phyloP scores from a whole-genome alignment of 768 basidiomycete genomes.

The Erythrobasidium yunnanense region DNA sequence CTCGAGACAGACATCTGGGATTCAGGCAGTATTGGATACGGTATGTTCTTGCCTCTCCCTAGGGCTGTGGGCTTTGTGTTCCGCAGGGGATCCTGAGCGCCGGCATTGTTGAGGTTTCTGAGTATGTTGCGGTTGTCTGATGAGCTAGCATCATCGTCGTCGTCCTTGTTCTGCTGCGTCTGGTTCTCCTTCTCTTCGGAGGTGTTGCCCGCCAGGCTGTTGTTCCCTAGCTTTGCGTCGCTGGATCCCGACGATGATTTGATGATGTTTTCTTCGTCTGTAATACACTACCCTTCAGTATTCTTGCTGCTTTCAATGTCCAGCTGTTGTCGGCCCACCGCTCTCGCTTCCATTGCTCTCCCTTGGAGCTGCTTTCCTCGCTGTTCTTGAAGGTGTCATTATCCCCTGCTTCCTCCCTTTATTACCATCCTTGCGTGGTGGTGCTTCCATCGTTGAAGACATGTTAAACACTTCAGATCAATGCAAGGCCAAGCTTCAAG shows the following conservation, averaged over 20 bases:
- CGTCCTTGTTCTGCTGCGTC: neutral
- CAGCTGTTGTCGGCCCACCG: neutral
- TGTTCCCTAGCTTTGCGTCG: no score
- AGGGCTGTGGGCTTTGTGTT: neutral
- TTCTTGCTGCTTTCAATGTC: neutral
- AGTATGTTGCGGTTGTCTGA: no score
- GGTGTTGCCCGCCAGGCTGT: neutral
- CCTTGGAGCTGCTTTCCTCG: neutral
- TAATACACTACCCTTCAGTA: neutral
- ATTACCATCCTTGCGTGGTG: no score
- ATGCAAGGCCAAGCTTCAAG: no score
- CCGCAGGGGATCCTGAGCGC: neutral
- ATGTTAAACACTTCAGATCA: no score
- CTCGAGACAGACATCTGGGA: no score
- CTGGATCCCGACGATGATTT: neutral
- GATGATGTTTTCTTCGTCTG: neutral
- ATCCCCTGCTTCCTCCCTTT: neutral
- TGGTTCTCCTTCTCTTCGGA: neutral
- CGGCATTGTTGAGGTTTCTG: no score
- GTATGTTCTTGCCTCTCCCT: neutral
- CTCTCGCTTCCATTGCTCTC: neutral
- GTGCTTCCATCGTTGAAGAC: no score
- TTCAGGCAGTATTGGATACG: no score
- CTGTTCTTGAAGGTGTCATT: neutral
- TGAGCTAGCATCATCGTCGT: neutral